These are phyloP conservation scores for Penicillium sp. DNA, from an alignment of 2,329 filamentous ascomycete genomes.

Conservation along the genomic window DNA sequence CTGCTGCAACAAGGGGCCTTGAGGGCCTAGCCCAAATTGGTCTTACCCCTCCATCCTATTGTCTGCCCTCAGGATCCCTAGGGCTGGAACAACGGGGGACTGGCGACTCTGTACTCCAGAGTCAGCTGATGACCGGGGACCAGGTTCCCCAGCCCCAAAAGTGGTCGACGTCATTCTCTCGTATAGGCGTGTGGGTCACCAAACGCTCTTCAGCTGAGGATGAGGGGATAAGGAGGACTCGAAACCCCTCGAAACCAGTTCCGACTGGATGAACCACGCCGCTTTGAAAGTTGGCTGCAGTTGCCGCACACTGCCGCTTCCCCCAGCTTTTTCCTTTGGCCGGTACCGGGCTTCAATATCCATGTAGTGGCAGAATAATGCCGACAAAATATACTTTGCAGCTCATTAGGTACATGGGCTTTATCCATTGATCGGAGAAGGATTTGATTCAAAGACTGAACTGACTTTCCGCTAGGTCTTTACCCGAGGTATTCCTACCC, in stretches of 20 bases:
- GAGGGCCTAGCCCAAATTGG: neutral
- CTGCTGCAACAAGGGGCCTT: neutral
- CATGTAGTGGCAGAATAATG: neutral
- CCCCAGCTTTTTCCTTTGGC: conserved; percentile 16
- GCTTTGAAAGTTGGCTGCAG: conserved; percentile 30
- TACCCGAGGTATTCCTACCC: too few relatives aligned
- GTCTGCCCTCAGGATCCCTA: neutral
- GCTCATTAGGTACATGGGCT: too few relatives aligned
- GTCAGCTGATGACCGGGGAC: conserved; percentile 2
- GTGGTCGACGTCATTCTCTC: conserved; percentile 36
- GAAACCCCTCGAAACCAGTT: conserved; percentile 27
- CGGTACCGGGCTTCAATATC: too few relatives aligned
- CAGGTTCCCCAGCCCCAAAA: conserved; percentile 16
- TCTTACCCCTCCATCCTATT: neutral
- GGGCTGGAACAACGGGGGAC: neutral
- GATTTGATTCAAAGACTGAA: too few relatives aligned
- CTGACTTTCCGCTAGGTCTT: too few relatives aligned
- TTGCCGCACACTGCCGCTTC: conserved; percentile 16
- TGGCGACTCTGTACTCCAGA: neutral
- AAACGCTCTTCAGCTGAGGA: conserved; percentile 16
- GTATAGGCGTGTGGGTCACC: conserved; percentile 21
- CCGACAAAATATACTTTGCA: neutral
- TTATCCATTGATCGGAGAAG: too few relatives aligned
- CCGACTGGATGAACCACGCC: conserved; percentile 34
- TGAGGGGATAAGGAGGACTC: conserved; percentile 8